Conservation (phyloP, 2,329 filamentous ascomycete species). For the Trichoderma cornu-damae region DNA sequence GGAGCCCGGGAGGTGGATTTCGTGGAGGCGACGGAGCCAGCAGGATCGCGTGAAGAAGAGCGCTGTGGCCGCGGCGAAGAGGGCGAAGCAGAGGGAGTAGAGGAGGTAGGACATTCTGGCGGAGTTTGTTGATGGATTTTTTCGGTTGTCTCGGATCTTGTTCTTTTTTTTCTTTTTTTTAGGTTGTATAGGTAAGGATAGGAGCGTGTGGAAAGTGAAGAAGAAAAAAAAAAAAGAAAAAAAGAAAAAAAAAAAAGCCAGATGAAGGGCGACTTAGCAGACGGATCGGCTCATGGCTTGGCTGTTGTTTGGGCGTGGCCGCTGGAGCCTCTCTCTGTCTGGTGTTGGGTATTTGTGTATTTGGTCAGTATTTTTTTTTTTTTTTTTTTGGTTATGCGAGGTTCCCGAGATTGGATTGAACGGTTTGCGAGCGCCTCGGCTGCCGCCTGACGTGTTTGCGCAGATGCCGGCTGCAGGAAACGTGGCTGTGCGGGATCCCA, state of each 20-base stretch:
- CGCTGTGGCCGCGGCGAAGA: conserved; percentile 65
- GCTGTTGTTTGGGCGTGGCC: neutral
- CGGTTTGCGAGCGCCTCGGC: conserved; percentile 11
- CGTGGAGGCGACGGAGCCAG: conserved; percentile 69
- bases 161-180: neutral
- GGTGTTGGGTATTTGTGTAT: no score
- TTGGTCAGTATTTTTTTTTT: no score
- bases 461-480: neutral
- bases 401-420: neutral
- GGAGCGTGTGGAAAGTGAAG: neutral
- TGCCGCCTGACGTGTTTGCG: conserved; percentile 12
- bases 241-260: neutral
- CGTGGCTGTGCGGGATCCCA: conserved; percentile 16
- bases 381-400: no score
- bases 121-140: neutral
- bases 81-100: conserved; percentile 68
- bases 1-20: conserved; percentile 49
- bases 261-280: conserved; percentile 8
- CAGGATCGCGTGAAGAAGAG: conserved; percentile 74
- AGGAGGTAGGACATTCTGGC: conserved; percentile 70
- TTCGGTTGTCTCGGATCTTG: neutral
- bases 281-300: conserved; percentile 18
- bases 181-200: neutral
- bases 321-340: no score
- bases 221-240: neutral